Evolutionary conservation across 2,329 filamentous ascomycete species (phyloP).

Genomic region (Penicillium sp.): DNA sequence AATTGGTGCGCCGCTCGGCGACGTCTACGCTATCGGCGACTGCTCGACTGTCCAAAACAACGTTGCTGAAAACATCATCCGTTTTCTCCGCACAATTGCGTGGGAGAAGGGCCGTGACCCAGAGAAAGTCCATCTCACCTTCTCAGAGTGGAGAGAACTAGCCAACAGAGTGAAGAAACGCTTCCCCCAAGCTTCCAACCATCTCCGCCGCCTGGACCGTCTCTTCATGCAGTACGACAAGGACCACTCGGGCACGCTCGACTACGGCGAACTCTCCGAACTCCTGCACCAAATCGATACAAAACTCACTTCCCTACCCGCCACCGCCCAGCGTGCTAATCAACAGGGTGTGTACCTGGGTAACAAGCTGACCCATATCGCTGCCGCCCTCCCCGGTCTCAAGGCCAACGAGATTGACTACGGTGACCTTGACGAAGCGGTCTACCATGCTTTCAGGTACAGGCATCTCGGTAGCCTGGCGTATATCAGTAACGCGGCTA

Average conservation of each 20-base stretch:
- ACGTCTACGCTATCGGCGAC: slow-evolving; percentile 96
- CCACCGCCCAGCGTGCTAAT: slow-evolving; percentile 93
- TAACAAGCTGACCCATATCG: slow-evolving; percentile 90
- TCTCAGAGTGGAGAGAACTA: slow-evolving; percentile 84
- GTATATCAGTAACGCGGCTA: slow-evolving; percentile 93
- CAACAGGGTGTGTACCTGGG: slow-evolving; percentile 94
- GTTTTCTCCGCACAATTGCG: slow-evolving; percentile 84
- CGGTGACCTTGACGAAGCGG: slow-evolving; percentile 86
- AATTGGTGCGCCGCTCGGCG: slow-evolving; percentile 84
- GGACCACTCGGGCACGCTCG: slow-evolving; percentile 88
- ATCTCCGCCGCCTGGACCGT: slow-evolving; percentile 86
- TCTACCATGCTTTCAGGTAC: slow-evolving; percentile 95
- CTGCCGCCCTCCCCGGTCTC: slow-evolving; percentile 75
- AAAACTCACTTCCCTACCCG: slow-evolving; percentile 91
- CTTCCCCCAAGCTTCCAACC: slow-evolving; percentile 87
- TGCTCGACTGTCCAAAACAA: slow-evolving; percentile 98
- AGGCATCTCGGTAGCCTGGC: slow-evolving; percentile 88
- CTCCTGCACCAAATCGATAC: slow-evolving; percentile 89
- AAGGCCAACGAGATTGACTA: slow-evolving; percentile 79
- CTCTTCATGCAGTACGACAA: slow-evolving; percentile 92
- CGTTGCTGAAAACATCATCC: slow-evolving; percentile 85
- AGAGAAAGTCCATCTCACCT: slow-evolving; percentile 82
- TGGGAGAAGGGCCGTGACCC: slow-evolving; percentile 93
- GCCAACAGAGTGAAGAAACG: slow-evolving; percentile 82
- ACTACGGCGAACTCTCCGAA: slow-evolving; percentile 89